Evolutionary conservation across 2,329 filamentous ascomycete genomes (phyloP).

Genomic region (Alternaria dauci): DNA sequence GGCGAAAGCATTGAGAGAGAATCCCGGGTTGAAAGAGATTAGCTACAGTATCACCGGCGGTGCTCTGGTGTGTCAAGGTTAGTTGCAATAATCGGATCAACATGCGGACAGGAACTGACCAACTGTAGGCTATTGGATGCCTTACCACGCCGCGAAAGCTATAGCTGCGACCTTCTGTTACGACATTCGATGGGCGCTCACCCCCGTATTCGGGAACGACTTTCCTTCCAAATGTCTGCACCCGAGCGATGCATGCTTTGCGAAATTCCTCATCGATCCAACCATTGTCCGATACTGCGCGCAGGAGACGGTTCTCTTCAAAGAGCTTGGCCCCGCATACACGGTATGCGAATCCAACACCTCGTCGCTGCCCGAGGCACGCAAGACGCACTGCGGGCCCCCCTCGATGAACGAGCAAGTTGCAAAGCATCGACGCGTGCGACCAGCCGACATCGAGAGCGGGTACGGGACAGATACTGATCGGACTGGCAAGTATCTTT

Average conservation of each 20-base stretch:
- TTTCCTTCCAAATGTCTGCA: slow-evolving; percentile 78
- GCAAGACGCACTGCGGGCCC: slow-evolving; percentile 20
- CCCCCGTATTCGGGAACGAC: slow-evolving; percentile 85
- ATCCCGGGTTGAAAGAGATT: slow-evolving; percentile 85
- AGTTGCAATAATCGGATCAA: slow-evolving; percentile 3
- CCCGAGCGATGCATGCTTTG: slow-evolving; percentile 69
- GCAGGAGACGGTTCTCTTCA: slow-evolving; percentile 51
- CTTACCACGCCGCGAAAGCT: slow-evolving; percentile 83
- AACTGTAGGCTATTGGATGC: slow-evolving; percentile 90
- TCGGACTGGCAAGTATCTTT: slow-evolving; percentile 44
- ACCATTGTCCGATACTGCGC: slow-evolving; percentile 50
- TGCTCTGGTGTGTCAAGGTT: slow-evolving; percentile 80
- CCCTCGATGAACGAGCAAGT: background rate
- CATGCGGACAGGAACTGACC: slow-evolving; percentile 12
- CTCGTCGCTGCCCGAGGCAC: slow-evolving; percentile 16
- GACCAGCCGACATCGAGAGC: slow-evolving; percentile 47
- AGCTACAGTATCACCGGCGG: slow-evolving; percentile 95
- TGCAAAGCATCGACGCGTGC: slow-evolving; percentile 3
- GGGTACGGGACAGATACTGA: slow-evolving; percentile 56
- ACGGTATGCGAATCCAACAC: slow-evolving; percentile 5
- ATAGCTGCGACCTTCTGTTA: slow-evolving; percentile 91
- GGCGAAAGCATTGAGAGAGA: slow-evolving; percentile 74
- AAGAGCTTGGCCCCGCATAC: slow-evolving; percentile 32
- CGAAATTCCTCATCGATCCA: slow-evolving; percentile 55
- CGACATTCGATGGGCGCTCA: slow-evolving; percentile 81